These are phyloP conservation scores for Oropetium thomaeum DNA, from an alignment of 176 grass and related monocot genomes.

Conservation along the genomic window DNA sequence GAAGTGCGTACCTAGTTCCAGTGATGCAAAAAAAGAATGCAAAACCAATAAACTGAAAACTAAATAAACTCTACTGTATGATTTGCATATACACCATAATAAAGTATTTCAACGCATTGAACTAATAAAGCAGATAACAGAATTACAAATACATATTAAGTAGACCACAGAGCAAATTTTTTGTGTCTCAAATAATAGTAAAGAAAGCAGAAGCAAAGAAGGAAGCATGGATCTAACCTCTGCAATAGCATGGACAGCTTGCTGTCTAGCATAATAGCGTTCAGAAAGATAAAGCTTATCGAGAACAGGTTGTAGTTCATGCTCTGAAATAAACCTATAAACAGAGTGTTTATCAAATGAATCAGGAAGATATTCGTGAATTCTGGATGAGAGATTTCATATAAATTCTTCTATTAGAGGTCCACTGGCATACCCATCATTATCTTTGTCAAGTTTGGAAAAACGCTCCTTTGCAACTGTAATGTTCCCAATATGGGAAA, in stretches of 20 bases:
- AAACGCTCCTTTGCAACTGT: conserved; percentile 61
- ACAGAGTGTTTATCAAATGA: conserved; percentile 12
- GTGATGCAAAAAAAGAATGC: not conserved
- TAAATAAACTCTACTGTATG: not conserved
- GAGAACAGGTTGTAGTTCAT: conserved; percentile 69
- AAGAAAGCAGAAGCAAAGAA: not conserved
- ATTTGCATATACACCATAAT: conserved; percentile 3
- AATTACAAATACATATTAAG: not conserved
- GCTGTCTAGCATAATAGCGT: conserved; percentile 74
- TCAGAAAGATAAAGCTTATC: conserved; percentile 80
- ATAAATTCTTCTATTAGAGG: conserved; percentile 17
- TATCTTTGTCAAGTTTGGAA: conserved; percentile 72
- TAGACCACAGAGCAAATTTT: not conserved
- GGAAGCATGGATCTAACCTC: conserved; percentile 57
- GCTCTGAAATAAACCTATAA: conserved; percentile 66
- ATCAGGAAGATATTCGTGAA: conserved; percentile 2
- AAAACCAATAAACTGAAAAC: not conserved
- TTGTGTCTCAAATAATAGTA: not conserved
- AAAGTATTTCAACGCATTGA: not conserved
- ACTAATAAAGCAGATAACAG: conserved; percentile 5
- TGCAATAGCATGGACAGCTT: conserved; percentile 66
- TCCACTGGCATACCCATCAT: conserved; percentile 53
- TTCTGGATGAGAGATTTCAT: not conserved
- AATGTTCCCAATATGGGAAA: conserved; percentile 48
- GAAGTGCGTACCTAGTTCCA: not conserved